Evolutionary conservation across 495 filamentous ascomycete genomes (phyloP).

Genomic region (Neurospora discreta): DNA sequence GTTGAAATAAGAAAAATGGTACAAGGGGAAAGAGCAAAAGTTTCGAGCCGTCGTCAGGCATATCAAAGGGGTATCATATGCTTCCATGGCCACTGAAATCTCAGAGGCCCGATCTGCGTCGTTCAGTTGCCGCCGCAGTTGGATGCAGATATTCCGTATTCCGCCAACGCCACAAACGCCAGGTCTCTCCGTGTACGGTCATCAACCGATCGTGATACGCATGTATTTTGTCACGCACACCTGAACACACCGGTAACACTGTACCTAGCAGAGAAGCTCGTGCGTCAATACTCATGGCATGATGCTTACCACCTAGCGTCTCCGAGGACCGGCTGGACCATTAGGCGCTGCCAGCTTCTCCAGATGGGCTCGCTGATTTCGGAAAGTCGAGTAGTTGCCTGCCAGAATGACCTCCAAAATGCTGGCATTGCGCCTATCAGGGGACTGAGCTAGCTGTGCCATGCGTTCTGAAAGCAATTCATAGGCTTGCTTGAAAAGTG

Average conservation of each 20-base stretch:
- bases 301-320: background rate
- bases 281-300: background rate
- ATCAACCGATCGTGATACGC: background rate
- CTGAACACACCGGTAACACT: background rate
- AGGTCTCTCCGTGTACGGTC: background rate
- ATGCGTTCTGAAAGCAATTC: constrained; percentile 46
- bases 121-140: background rate
- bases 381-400: constrained; percentile 62
- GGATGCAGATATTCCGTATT: background rate
- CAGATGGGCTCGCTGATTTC: constrained; percentile 45
- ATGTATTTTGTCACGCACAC: background rate
- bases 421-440: constrained; percentile 29
- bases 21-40: background rate
- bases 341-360: constrained; percentile 9
- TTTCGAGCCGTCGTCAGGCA: background rate
- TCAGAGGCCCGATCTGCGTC: background rate
- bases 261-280: background rate
- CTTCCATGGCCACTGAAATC: background rate
- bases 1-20: background rate
- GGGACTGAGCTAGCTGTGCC: constrained; percentile 20
- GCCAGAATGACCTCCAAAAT: constrained; percentile 55
- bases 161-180: background rate
- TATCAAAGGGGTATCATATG: background rate
- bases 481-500: constrained; percentile 53
- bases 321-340: background rate